phyloP scores from a whole-genome alignment of 2,329 filamentous ascomycete species.

The Fusarium transvaalense region DNA sequence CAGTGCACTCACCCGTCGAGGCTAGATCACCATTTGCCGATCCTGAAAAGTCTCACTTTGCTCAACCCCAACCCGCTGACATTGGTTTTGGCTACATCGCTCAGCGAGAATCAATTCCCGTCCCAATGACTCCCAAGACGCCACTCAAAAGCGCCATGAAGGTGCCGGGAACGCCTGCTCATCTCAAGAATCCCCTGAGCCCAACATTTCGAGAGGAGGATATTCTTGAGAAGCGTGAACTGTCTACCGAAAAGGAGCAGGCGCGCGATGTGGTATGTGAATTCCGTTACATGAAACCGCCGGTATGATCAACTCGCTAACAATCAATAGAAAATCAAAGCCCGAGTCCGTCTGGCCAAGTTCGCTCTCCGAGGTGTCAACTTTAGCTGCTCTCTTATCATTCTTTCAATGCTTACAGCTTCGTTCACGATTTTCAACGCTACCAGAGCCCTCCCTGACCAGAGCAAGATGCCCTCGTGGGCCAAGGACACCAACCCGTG shows the following conservation, averaged over 20 bases:
- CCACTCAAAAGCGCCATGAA: constrained; percentile 92
- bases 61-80: constrained; percentile 81
- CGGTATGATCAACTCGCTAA: constrained; percentile 42
- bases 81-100: constrained; percentile 93
- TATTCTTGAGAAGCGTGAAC: constrained; percentile 85
- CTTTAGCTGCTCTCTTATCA: constrained; percentile 96
- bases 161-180: constrained; percentile 83
- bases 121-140: constrained; percentile 77
- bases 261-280: constrained; percentile 84
- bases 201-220: constrained; percentile 93
- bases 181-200: constrained; percentile 83
- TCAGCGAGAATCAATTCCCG: constrained; percentile 68
- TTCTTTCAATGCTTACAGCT: constrained; percentile 89
- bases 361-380: constrained; percentile 94
- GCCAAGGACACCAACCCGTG: constrained; percentile 82
- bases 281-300: neutral
- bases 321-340: constrained; percentile 83
- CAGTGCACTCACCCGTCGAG: constrained; percentile 82
- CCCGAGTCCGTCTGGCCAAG: constrained; percentile 91
- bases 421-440: constrained; percentile 93
- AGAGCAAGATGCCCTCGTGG: constrained; percentile 89
- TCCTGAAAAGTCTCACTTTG: constrained; percentile 65
- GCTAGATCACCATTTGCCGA: constrained; percentile 70
- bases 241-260: constrained; percentile 85
- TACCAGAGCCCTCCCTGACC: constrained; percentile 77